Conservation (phyloP, 2,329 filamentous ascomycete genomes). For the Xylariaceae sp. region DNA sequence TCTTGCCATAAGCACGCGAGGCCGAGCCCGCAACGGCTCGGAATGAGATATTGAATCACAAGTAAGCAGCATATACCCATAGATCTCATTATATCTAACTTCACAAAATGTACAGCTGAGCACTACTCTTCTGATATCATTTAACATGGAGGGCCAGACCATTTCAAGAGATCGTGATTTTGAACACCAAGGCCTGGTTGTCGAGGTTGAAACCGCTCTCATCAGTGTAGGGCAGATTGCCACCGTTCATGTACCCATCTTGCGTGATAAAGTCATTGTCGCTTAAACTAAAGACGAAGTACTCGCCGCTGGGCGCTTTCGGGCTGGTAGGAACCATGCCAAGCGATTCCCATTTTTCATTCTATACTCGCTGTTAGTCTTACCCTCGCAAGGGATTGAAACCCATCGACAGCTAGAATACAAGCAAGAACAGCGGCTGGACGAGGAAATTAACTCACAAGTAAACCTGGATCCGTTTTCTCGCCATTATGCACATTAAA, state of each 20-base stretch:
- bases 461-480: conserved; percentile 58
- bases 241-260: conserved; percentile 66
- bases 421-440: background rate
- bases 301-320: conserved; percentile 57
- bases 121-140: too few species aligned
- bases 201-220: conserved; percentile 63
- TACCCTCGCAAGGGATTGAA: background rate
- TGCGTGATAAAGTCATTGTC: conserved; percentile 82
- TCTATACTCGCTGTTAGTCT: conserved; percentile 43
- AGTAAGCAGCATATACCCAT: too few species aligned
- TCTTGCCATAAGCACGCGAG: too few species aligned
- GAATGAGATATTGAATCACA: too few species aligned
- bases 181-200: conserved; percentile 70
- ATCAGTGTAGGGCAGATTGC: conserved; percentile 62
- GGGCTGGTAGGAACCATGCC: conserved; percentile 66
- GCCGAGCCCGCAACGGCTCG: too few species aligned
- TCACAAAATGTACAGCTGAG: too few species aligned
- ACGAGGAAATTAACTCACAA: conserved; percentile 44
- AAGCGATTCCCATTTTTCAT: conserved; percentile 80
- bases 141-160: too few species aligned
- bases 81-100: too few species aligned
- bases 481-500: conserved; percentile 76
- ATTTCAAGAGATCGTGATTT: conserved; percentile 52
- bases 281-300: conserved; percentile 70
- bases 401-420: too few species aligned